Conservation (phyloP, 176 grass and related monocot species). For the Neostapfia colusana region DNA sequence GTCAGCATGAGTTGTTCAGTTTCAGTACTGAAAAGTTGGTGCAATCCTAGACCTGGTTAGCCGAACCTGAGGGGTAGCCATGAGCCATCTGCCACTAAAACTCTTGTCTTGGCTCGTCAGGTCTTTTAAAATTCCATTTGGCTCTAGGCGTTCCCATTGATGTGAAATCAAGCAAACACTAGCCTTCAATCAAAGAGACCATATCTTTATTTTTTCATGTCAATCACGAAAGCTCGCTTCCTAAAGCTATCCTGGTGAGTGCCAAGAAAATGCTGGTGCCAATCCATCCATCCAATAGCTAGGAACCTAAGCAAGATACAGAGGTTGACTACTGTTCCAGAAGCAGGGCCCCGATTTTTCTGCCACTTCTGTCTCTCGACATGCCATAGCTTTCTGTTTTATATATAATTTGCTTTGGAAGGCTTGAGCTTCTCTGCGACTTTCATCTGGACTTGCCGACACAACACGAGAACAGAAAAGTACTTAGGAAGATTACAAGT, state of each 20-base stretch:
- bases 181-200: background rate
- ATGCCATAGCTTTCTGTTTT: slow-evolving; percentile 7
- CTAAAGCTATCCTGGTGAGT: background rate
- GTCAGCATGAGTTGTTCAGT: background rate
- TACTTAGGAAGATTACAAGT: background rate
- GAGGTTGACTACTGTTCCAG: slow-evolving; percentile 5
- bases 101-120: background rate
- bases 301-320: slow-evolving; percentile 23
- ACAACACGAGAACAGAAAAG: background rate
- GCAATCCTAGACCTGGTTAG: background rate
- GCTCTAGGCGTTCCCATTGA: slow-evolving; percentile 8
- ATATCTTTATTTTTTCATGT: slow-evolving; percentile 31
- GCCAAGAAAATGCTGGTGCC: background rate
- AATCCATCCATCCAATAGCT: slow-evolving; percentile 7
- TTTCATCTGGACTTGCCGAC: slow-evolving; percentile 13
- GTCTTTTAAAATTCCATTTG: slow-evolving; percentile 23
- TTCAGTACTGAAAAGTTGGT: slow-evolving; percentile 3
- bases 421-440: background rate
- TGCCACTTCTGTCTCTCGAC: slow-evolving; percentile 5
- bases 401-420: slow-evolving; percentile 7
- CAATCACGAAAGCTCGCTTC: background rate
- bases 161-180: slow-evolving; percentile 17
- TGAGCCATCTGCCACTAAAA: background rate
- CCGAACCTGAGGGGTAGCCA: background rate
- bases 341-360: slow-evolving; percentile 1